Percentiles rank a stretch among this genome's conserved stretches.
Evolutionary conservation across 805 yeast genomes (phyloP).

Genomic region (Zygosaccharomyces rouxii): DNA sequence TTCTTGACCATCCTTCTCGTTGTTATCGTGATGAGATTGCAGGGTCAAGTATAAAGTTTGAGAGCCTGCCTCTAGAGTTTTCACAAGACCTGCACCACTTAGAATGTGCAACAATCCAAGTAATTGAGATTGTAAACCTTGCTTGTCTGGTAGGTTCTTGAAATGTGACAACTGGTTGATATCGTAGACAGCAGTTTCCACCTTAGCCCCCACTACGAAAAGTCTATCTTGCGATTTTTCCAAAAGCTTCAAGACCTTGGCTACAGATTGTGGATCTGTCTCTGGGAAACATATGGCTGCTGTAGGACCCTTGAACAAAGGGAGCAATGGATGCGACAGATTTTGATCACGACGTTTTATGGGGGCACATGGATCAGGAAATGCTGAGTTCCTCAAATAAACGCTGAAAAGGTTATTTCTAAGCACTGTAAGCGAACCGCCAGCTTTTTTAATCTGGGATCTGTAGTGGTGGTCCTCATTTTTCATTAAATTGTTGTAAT

Average conservation of each 20-base stretch:
- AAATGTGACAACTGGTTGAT: constrained; percentile 51
- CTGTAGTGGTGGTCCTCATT: constrained; percentile 63
- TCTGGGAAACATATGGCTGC: constrained; percentile 67
- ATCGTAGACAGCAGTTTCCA: constrained; percentile 58
- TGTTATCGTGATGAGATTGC: constrained; percentile 53
- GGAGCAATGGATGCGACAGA: constrained; percentile 61
- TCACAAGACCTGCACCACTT: constrained; percentile 86
- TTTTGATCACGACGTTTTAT: constrained; percentile 43
- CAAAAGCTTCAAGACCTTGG: constrained; percentile 55
- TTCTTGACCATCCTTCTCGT: constrained; percentile 23
- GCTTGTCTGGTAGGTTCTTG: constrained; percentile 68
- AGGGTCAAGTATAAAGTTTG: constrained; percentile 68
- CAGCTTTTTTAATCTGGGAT: constrained; percentile 55
- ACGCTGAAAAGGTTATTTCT: constrained; percentile 69
- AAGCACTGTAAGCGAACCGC: constrained; percentile 65
- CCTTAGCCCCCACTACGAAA: constrained; percentile 78
- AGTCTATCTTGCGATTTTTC: constrained; percentile 66
- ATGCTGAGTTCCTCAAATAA: constrained; percentile 65
- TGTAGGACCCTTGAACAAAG: constrained; percentile 78
- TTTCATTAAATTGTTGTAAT: constrained; percentile 76
- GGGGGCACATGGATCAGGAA: constrained; percentile 65
- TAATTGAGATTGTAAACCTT: constrained; percentile 72
- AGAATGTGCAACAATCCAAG: constrained; percentile 76
- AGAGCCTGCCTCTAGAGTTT: constrained; percentile 69
- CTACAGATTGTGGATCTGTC: constrained; percentile 66